Conservation (phyloP, 2,329 filamentous ascomycete genomes). For the Dothideomycetes sp. region DNA sequence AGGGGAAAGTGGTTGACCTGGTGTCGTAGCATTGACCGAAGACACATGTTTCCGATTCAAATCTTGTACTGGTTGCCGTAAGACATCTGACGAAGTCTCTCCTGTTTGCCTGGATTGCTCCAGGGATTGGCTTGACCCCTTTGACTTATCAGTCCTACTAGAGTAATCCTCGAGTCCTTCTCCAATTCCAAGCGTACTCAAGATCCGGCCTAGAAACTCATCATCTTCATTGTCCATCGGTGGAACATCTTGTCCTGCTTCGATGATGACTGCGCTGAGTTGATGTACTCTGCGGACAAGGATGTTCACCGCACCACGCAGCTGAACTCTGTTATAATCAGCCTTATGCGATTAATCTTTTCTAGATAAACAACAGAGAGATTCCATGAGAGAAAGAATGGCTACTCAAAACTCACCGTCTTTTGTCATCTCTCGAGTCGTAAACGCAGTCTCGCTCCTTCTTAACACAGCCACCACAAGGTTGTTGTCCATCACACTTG, state of each 20-base stretch:
- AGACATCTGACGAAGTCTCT: too few species aligned
- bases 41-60: too few species aligned
- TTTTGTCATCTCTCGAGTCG: slow-evolving; percentile 22
- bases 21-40: too few species aligned
- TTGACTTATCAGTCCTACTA: too few species aligned
- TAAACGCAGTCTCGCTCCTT: slow-evolving; percentile 23
- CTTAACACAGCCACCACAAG: slow-evolving; percentile 19
- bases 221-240: slow-evolving; percentile 22
- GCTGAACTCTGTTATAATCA: neutral
- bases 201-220: slow-evolving; percentile 30
- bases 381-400: too few species aligned
- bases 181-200: slow-evolving; percentile 14
- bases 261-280: slow-evolving; percentile 5
- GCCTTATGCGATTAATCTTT: too few species aligned
- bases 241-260: slow-evolving; percentile 11
- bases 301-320: slow-evolving; percentile 6
- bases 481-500: slow-evolving; percentile 16
- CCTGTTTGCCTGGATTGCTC: too few species aligned
- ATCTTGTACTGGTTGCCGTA: too few species aligned
- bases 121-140: too few species aligned
- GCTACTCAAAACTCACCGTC: slow-evolving; percentile 23
- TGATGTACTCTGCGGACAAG: slow-evolving; percentile 3
- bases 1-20: too few species aligned
- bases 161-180: too few species aligned
- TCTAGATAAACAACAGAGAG: too few species aligned